Percentiles rank a stretch among this genome's conserved stretches.
These are phyloP conservation scores for Aspergillus fumigatus DNA, from an alignment of 2,329 filamentous ascomycete species.

Conservation along the genomic window DNA sequence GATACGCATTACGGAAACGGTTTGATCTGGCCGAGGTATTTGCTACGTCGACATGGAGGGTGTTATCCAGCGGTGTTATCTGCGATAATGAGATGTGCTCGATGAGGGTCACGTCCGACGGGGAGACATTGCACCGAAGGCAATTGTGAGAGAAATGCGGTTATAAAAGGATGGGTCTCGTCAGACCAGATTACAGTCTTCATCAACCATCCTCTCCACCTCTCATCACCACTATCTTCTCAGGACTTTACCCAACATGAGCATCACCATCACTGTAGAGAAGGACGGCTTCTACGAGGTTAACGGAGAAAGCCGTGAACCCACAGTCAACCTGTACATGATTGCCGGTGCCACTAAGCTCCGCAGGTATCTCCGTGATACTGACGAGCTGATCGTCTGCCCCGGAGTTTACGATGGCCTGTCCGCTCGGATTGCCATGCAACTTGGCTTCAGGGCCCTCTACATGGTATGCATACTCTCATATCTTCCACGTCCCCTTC, in stretches of 20 bases:
- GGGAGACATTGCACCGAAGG: not conserved
- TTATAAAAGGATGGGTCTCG: not conserved
- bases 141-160: not conserved
- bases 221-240: not conserved
- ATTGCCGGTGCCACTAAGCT: constrained; percentile 27
- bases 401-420: constrained; percentile 67
- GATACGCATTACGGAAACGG: not conserved
- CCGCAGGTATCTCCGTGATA: constrained; percentile 24
- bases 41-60: not conserved
- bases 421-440: constrained; percentile 59
- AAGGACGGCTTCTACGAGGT: constrained; percentile 31
- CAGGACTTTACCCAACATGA: constrained; percentile 17
- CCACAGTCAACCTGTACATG: constrained; percentile 24
- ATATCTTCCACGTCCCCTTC: not conserved
- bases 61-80: not conserved
- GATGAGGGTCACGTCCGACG: not conserved
- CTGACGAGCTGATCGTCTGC: constrained; percentile 46
- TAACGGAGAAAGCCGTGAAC: constrained; percentile 25
- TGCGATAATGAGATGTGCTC: not conserved
- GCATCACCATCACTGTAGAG: constrained; percentile 30
- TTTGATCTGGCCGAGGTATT: not conserved
- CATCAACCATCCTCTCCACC: not conserved
- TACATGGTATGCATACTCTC: constrained; percentile 56
- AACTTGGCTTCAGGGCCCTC: constrained; percentile 58
- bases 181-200: not conserved